Conservation (phyloP, 441 rosid species). For the Geranium incanum region DNA sequence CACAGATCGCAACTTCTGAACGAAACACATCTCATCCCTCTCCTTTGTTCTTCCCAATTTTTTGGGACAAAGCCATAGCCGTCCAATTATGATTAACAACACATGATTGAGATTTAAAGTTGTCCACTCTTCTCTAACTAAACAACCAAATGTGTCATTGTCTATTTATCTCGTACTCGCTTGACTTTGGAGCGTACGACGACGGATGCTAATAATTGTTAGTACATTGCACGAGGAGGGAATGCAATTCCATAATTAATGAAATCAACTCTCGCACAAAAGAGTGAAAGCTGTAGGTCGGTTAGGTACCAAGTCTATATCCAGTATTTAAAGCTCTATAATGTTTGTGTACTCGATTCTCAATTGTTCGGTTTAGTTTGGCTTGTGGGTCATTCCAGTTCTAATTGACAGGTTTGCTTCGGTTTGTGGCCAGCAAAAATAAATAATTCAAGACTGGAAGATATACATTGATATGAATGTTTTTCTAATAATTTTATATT, state of each 20-base stretch:
- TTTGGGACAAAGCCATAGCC: neutral
- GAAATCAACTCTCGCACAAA: neutral
- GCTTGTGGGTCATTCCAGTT: slow-evolving; percentile 1
- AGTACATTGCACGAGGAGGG: slow-evolving; percentile 12
- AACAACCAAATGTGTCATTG: neutral
- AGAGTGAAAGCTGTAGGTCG: slow-evolving; percentile 8
- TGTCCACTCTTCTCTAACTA: neutral
- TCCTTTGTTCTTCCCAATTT: neutral
- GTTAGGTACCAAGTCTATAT: neutral
- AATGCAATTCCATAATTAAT: neutral
- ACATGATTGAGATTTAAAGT: slow-evolving; percentile 1
- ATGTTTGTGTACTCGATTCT: neutral
- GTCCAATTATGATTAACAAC: neutral
- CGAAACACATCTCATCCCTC: neutral
- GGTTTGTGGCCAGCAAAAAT: too few relatives aligned
- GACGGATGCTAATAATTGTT: neutral
- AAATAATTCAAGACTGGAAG: too few relatives aligned
- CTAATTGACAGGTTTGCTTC: neutral
- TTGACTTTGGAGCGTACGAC: slow-evolving; percentile 2
- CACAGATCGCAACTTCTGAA: neutral
- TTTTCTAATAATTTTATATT: neutral
- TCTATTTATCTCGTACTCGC: neutral
- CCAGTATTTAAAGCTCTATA: slow-evolving; percentile 4
- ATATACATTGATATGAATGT: neutral
- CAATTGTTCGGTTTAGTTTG: slow-evolving; percentile 6